Evolutionary conservation across 2,329 filamentous ascomycete genomes (phyloP).

Genomic region (Ambrosiella cleistominuta): DNA sequence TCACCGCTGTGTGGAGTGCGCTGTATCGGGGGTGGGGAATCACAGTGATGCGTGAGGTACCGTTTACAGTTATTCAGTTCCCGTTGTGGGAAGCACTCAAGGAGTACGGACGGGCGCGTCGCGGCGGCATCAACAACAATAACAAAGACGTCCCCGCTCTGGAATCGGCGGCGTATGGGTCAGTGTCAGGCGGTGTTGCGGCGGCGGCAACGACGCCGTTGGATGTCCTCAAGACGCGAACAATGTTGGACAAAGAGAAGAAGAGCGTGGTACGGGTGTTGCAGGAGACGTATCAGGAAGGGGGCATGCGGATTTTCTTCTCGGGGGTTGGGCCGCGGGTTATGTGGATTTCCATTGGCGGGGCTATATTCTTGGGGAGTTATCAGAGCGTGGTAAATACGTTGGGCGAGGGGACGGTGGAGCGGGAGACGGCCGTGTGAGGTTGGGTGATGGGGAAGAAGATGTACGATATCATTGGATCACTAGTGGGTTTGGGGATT

Average conservation of each 20-base stretch:
- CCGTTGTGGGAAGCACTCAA: conserved; percentile 93
- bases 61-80: conserved; percentile 94
- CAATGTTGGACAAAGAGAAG: conserved; percentile 70
- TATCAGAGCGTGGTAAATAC: conserved; percentile 77
- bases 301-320: conserved; percentile 53
- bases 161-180: conserved; percentile 75
- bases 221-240: conserved; percentile 89
- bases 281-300: conserved; percentile 42
- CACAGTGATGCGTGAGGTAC: conserved; percentile 87
- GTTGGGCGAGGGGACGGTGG: not conserved
- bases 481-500: not conserved
- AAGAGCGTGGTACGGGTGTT: conserved; percentile 43
- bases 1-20: conserved; percentile 54
- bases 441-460: not conserved
- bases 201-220: conserved; percentile 81
- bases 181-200: conserved; percentile 64
- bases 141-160: conserved; percentile 41
- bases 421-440: not conserved
- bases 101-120: conserved; percentile 38
- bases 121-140: conserved; percentile 20
- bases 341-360: conserved; percentile 87
- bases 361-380: conserved; percentile 83
- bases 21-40: conserved; percentile 85
- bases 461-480: not conserved
- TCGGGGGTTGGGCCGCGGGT: conserved; percentile 64